Evolutionary conservation across 2,329 filamentous ascomycete species (phyloP), one percentile per base, ranked within the genome.

Genomic region (Pezicula carpinea): DNA sequence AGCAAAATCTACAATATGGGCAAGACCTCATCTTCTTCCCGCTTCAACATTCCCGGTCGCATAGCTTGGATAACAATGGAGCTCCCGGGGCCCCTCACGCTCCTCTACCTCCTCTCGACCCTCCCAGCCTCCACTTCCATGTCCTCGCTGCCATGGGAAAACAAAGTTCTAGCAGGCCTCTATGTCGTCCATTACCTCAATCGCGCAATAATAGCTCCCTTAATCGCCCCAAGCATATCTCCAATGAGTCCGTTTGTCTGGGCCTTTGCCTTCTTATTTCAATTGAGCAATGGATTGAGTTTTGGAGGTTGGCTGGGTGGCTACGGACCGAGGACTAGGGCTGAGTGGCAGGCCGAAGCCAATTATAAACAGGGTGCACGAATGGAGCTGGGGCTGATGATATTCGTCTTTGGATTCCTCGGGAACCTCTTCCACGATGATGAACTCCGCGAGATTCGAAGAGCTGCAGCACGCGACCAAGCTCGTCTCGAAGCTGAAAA

Each of bases 11-110:
- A 96, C 66, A 88, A 88, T 43, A 89, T 92, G 73, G 93, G 93
- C 65, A 97, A 97, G 69, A 96, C 91, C 3, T 95, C 89, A 3
- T 76, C 82, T 15, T 62, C 75, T 3, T 90, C 85, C 58, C 70
- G 70, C 11, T 73, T 93, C 64, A 99, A 99, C 69, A 67, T 97
- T n/a, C 88, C 91, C 2, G 93, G 93, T 51, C 88, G 87, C 58
- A 72, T 89, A 53, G 90, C 82, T 48, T 99, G 93, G 93, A 76
- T 87, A 47, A 79, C 83, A 2, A 96, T 96, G 89, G 93, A 99
- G 67, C 71, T 79, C 13, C 83, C 87, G 0, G 89, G 89, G 14
- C 84, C 90, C 61, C 60, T 89, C 29, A 86, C 83, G 11, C 70
- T 96, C 49, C 66, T 93, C 46, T 96, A 96, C 70, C 81, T 85